These are phyloP conservation scores for Pleurotus pulmonarius DNA, from an alignment of 768 basidiomycete species.

Conservation along the genomic window DNA sequence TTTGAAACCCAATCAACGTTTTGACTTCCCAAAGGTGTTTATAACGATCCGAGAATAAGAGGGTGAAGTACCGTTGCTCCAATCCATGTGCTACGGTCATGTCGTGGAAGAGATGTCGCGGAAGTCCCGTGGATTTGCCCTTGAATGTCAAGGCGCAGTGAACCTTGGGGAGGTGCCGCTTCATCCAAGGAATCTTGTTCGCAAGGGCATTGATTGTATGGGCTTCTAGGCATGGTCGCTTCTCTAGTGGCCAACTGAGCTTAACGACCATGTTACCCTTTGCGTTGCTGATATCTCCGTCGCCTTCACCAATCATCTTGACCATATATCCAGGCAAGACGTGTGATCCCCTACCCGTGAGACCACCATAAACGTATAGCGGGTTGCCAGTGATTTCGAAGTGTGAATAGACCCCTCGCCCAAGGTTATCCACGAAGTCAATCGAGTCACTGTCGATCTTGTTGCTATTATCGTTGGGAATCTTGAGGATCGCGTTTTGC, in stretches of 20 bases:
- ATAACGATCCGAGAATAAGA: constrained; percentile 16
- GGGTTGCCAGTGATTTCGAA: background rate
- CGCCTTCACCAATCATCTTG: background rate
- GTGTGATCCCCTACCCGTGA: constrained; percentile 17
- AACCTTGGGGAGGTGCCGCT: constrained; percentile 12
- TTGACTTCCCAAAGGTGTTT: constrained; percentile 18
- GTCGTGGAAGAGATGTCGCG: background rate
- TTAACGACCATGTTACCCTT: constrained; percentile 6
- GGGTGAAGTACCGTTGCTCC: constrained; percentile 13
- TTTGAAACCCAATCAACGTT: constrained; percentile 20
- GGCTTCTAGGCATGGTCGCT: constrained; percentile 10
- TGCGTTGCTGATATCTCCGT: background rate
- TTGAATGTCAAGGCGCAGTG: background rate
- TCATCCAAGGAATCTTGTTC: constrained; percentile 8
- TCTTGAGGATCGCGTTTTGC: too few relatives aligned
- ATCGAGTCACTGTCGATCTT: too few relatives aligned
- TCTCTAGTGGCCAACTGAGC: constrained; percentile 13
- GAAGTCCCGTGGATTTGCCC: constrained; percentile 10
- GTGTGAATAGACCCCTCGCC: too few relatives aligned
- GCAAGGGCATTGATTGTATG: constrained; percentile 6
- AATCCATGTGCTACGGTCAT: background rate
- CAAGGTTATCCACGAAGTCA: too few relatives aligned
- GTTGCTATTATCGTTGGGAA: too few relatives aligned
- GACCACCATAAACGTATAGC: constrained; percentile 8
- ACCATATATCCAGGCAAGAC: constrained; percentile 10